Conservation (phyloP, 805 yeast species). For the Candida gorgasii region DNA sequence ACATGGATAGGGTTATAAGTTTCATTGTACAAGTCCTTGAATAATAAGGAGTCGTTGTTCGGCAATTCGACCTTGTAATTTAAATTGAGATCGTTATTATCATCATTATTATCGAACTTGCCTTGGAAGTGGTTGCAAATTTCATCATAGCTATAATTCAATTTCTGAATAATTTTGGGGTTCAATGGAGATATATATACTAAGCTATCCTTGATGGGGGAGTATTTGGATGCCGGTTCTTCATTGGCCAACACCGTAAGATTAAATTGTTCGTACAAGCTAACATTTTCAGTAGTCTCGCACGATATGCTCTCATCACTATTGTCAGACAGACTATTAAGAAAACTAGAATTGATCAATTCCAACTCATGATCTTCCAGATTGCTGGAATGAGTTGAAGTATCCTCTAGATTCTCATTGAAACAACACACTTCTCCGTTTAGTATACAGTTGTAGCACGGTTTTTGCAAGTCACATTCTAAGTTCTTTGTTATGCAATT, state of each 20-base stretch:
- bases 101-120: not conserved
- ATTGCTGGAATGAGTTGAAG: not conserved
- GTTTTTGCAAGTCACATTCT: constrained; percentile 8
- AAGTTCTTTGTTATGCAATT: constrained; percentile 3
- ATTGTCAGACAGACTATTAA: not conserved
- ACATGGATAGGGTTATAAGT: not conserved
- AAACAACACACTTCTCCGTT: constrained; percentile 7
- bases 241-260: not conserved
- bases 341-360: constrained; percentile 7
- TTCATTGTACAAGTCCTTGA: constrained; percentile 4
- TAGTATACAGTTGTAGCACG: constrained; percentile 7
- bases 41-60: not conserved
- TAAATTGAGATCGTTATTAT: not conserved
- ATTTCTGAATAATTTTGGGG: not conserved
- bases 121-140: not conserved
- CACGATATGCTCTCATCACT: not conserved
- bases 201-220: not conserved
- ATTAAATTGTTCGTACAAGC: constrained; percentile 3
- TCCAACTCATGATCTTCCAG: constrained; percentile 5
- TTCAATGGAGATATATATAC: constrained; percentile 1
- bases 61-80: constrained; percentile 1
- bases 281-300: constrained; percentile 5
- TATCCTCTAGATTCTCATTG: not conserved
- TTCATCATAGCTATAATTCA: not conserved
- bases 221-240: not conserved